These are phyloP conservation scores for Rhizoctonia solani DNA, from an alignment of 1,284 basidiomycete genomes.

Conservation along the genomic window DNA sequence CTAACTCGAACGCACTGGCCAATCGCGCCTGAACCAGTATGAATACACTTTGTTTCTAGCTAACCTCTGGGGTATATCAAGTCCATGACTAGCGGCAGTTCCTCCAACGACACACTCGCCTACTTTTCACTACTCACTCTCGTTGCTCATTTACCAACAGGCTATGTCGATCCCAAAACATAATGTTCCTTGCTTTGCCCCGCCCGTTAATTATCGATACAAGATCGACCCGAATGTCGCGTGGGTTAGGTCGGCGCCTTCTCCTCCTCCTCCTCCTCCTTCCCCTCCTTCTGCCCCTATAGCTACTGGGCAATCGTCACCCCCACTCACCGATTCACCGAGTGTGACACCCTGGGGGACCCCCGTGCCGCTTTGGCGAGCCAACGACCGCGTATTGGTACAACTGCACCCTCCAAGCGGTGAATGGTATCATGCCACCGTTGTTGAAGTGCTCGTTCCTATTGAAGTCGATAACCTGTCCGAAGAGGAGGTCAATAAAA, in stretches of 20 bases:
- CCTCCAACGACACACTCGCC: too few relatives aligned
- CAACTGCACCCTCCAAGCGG: not conserved
- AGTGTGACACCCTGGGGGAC: conserved; percentile 3
- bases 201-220: not conserved
- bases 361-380: not conserved
- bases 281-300: too few relatives aligned
- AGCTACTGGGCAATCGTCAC: too few relatives aligned
- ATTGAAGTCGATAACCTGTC: not conserved
- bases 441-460: not conserved
- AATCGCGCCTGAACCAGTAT: too few relatives aligned
- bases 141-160: not conserved
- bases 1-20: too few relatives aligned
- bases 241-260: too few relatives aligned
- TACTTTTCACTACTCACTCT: too few relatives aligned
- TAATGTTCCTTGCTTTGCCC: not conserved
- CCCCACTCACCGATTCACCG: not conserved
- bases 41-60: too few relatives aligned
- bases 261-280: too few relatives aligned
- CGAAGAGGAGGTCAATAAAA: not conserved
- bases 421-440: not conserved
- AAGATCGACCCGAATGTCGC: not conserved
- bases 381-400: not conserved
- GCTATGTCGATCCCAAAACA: not conserved
- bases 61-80: too few relatives aligned
- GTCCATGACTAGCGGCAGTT: too few relatives aligned